Evolutionary conservation across 2,329 filamentous ascomycete genomes (phyloP), one percentile per base, ranked within the genome.

Genomic region (Neofusicoccum sp.): DNA sequence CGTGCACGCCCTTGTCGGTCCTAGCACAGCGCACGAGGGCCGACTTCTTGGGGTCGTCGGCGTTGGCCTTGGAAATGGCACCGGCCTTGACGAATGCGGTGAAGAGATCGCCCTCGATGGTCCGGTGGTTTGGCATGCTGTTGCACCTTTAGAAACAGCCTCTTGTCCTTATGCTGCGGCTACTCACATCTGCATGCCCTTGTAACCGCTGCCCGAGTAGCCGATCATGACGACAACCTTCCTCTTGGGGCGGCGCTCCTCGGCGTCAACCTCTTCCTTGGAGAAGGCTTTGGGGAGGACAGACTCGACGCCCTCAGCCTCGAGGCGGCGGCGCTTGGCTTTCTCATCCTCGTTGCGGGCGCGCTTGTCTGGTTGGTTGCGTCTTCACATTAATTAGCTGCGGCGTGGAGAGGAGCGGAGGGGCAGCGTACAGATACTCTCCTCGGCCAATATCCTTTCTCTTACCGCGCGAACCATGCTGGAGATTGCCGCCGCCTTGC

Each of bases 1-100:
- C 94, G 76, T 98, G 94, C 1, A 98, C 94, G 61, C 95, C 95
- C 81, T 98, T 99, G 80, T 99, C 95, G 0, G 95, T 99, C 67
- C 95, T 86, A 3, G 95, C 95, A 77, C 95, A 99, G 67, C 95
- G 89, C 61, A 97, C 91, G 50, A 99, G 85, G 59, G 92, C 93
- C 1, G 93, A 96, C 78, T 99, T 99, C 77, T 96, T 96, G 3
- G 94, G 95, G 74, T 99, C 95, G 70, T 96, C 89, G 28, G 95
- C 95, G 74, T 99, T 99, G 66, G 92, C 92, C 77, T 98, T 98
- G 54, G 93, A 96, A 66, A 99, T 97, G 43, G 95, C 93, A 16
- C 93, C 91, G 3, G 95, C 93, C 3, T 88, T 87, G 66, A 99
- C 90, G 70, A 99, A 94, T 3, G 95, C 95, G 36, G 87, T 86